These are phyloP conservation scores for Solanum hybrid DNA, from an alignment of 305 asterid genomes.

Conservation along the genomic window DNA sequence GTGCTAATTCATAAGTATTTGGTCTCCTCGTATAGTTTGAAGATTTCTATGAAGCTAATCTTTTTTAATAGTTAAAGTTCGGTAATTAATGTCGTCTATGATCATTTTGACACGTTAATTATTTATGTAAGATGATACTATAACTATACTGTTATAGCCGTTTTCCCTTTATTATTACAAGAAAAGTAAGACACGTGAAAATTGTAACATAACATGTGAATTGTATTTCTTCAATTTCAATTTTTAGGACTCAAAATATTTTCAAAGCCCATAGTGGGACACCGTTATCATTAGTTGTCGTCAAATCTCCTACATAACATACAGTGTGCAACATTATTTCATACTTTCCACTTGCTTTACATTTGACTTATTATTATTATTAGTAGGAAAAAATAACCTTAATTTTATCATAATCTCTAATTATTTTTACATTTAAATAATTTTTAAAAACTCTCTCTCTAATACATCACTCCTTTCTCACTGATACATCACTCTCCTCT, in stretches of 20 bases:
- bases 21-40: no score
- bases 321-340: background rate
- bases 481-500: no score
- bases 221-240: background rate
- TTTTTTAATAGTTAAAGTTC: background rate
- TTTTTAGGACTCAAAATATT: no score
- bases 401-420: no score
- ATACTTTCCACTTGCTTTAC: background rate
- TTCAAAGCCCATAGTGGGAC: background rate
- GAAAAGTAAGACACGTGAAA: background rate
- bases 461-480: no score
- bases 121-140: background rate
- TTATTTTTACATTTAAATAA: no score
- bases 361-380: background rate
- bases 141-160: background rate
- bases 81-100: background rate
- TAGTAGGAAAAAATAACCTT: no score
- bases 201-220: background rate
- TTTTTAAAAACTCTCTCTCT: no score
- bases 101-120: background rate
- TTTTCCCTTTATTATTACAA: background rate
- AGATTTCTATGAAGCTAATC: no score
- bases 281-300: background rate
- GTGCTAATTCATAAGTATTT: no score
- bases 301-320: background rate